Conservation (phyloP, 345 rosid genomes). For the Salix dunnii region DNA sequence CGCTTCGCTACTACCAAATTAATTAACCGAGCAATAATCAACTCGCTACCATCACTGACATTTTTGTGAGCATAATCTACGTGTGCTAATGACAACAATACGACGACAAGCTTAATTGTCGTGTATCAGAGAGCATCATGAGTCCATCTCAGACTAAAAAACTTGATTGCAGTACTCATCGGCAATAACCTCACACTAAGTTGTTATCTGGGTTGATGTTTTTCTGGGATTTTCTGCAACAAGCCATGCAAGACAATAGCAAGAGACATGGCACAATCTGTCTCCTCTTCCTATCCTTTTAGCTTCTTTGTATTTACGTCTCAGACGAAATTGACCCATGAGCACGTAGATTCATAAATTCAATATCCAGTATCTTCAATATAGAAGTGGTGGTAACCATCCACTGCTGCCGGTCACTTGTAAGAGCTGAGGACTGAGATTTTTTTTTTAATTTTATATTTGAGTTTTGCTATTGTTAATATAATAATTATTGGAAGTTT, state of each 20-base stretch:
- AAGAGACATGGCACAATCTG: neutral
- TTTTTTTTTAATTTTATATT: fast-evolving
- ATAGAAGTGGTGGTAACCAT: no score
- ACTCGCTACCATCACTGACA: neutral
- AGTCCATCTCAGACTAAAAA: slow-evolving; percentile 3
- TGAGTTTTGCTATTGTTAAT: fast-evolving
- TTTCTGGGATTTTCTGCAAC: neutral
- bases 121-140: neutral
- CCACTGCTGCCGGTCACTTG: no score
- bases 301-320: no score
- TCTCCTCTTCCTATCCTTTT: no score
- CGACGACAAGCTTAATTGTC: neutral
- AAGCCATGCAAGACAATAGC: neutral
- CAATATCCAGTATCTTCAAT: no score
- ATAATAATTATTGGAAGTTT: fast-evolving
- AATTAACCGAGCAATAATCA: neutral
- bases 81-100: neutral
- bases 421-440: no score
- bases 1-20: no score
- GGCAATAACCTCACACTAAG: neutral
- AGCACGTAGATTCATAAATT: no score
- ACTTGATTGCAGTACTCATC: neutral
- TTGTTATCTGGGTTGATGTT: neutral
- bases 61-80: neutral
- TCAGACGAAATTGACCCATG: no score